Conservation (phyloP, 495 filamentous ascomycete genomes). For the Lasiosphaeria ovina region DNA sequence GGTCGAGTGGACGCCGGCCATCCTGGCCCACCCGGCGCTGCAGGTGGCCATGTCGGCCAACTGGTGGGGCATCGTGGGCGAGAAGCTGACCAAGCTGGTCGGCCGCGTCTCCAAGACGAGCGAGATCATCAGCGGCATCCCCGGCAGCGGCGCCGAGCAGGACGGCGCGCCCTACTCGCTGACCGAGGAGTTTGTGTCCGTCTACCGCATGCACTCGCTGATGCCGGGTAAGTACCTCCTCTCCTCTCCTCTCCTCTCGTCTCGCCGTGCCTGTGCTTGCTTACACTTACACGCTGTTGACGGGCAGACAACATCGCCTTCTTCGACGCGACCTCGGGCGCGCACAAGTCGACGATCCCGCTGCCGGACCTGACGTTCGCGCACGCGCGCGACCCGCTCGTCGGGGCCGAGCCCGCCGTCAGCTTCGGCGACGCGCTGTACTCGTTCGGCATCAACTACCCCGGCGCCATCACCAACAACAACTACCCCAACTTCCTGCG, state of each 20-base stretch:
- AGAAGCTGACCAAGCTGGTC: constrained; percentile 37
- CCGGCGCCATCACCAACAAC: constrained; percentile 42
- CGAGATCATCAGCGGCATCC: constrained; percentile 42
- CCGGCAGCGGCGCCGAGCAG: constrained; percentile 39
- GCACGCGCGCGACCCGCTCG: constrained; percentile 32
- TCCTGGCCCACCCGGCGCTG: constrained; percentile 42
- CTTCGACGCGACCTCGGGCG: constrained; percentile 31
- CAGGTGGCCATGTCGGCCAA: constrained; percentile 40
- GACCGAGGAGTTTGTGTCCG: constrained; percentile 47
- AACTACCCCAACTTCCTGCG: constrained; percentile 43
- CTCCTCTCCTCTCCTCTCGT: background rate
- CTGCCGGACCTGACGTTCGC: constrained; percentile 31
- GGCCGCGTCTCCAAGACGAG: constrained; percentile 37
- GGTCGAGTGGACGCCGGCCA: constrained; percentile 47
- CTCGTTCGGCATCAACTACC: constrained; percentile 47
- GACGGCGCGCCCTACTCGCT: constrained; percentile 36
- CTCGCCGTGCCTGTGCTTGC: background rate
- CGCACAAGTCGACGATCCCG: constrained; percentile 31
- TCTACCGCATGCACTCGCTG: constrained; percentile 43
- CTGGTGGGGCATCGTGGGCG: constrained; percentile 46
- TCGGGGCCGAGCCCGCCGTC: constrained; percentile 13
- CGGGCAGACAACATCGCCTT: constrained; percentile 39
- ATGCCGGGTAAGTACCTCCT: constrained; percentile 32
- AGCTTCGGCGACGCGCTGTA: constrained; percentile 43
- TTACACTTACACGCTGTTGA: background rate